Base-by-base conservation (phyloP, 2,329 filamentous ascomycete genomes). In the Fusarium buxicola region DNA sequence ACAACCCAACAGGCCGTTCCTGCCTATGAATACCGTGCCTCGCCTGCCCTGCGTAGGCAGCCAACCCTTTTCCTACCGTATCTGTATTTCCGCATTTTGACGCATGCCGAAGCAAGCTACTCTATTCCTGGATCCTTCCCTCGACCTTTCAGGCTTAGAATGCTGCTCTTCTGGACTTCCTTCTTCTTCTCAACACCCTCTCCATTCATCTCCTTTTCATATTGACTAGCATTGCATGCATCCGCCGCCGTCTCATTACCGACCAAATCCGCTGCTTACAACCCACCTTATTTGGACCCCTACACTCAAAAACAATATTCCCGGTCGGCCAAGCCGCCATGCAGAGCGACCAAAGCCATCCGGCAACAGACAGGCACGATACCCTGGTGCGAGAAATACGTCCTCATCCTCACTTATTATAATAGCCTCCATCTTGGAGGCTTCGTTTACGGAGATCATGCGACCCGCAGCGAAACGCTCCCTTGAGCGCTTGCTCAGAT, bases 1-100 rank as follows among this genome's bases (percentile, higher is more conserved):
- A 18, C 24, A 8, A 40, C 36, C 40, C 25, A 32, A 39, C 48
- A 53, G 48, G 36, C 61, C 53, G 58, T 61, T 41, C 39, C 44
- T 47, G 21, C 47, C 38, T 16, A 39, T 24, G 28, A 41, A 50
- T 41, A 25, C 25, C 18, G 16, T 16, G 36, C 28, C 28, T 34
- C 9, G 12, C 46, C 28, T 41, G 16, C 24, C 8, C 18, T 49
- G 35, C 13, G 4, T 21, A 4, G 8, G 27, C 32, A 32, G 15
- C 28, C 30, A 34, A n/a, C 24, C 28, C 15, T 11, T 34, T 32
- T 45, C 28, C 41, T 43, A 15, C 30, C 18, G n/a, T 43, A 21
- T 21, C 6, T 21, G n/a, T 43, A 21, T 21, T 21, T 21, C 21
- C 21, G 21, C 21, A 21, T 21, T 21, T 21, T 6, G 21, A 21